Evolutionary conservation across 768 basidiomycete species (phyloP), one percentile per base, ranked within the genome.

Genomic region (Termitomyces sp.): DNA sequence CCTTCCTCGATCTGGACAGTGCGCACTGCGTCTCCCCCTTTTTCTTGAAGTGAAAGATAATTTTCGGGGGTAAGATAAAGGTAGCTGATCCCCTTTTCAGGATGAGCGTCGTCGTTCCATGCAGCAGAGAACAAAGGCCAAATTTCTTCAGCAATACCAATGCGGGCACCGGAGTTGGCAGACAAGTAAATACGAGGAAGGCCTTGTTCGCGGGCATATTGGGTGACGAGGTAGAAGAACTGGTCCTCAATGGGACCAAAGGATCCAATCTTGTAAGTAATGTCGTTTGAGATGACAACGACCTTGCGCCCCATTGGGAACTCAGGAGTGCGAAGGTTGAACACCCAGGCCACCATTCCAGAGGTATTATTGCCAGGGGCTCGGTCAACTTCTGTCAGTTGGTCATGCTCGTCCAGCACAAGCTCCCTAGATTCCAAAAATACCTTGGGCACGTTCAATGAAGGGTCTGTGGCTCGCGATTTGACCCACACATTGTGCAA

Each of bases 321-420:
- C 73, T 98, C 97, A 3, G 97, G 96, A 0, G 95, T 98, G 63
- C 79, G 77, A 63, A 98, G 77, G 3, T 86, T 95, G 78, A 93
- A 97, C 22, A 96, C 85, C 97, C 97, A 99, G 2, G 85, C 96
- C 55, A 98, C 92, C 97, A 99, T 99, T 65, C 97, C 97, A 67
- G 90, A 92, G 36, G 82, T 85, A 72, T 98, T 99, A 69, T 91
- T 94, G 22, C 97, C 97, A 14, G 94, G 91, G 4, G 93, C 85
- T 58, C 97, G 83, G 59, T 92, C 89, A 47, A 99, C 92, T 73
- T 97, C 94, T 20, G 86, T 80, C 20, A 98, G 81, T 63, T 91
- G 83, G 65, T 96, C 93, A 63, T 94, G 81, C 73, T 98, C 97
- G 66, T 98, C 96, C 32, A 96, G 75, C 18, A 98, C 90, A 32